These are phyloP conservation scores for Yamadazyma buinensis DNA, from an alignment of 1,139 yeast species.

Conservation along the genomic window DNA sequence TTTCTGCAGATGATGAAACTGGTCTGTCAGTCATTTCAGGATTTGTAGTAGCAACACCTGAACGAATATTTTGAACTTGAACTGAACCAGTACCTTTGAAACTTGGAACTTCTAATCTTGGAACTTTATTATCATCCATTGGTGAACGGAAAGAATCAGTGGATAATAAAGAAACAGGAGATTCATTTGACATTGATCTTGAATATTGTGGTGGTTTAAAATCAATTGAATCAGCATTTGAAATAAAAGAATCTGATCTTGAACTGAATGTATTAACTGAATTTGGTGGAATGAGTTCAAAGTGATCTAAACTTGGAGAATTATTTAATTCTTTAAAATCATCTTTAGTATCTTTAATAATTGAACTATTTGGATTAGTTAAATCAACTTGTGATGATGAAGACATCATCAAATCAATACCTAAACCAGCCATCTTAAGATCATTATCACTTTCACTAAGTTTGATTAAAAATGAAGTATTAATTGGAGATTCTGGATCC, in stretches of 20 bases:
- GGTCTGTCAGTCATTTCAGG: constrained; percentile 22
- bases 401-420: constrained; percentile 30
- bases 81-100: not conserved
- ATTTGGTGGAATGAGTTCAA: not conserved
- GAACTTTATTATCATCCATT: not conserved
- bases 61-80: constrained; percentile 11
- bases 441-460: constrained; percentile 16
- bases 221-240: constrained; percentile 8
- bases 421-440: constrained; percentile 29
- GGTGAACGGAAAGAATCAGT: constrained; percentile 17
- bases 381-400: constrained; percentile 8
- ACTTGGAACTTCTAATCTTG: constrained; percentile 1
- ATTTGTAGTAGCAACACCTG: constrained; percentile 8
- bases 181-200: constrained; percentile 4
- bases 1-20: constrained; percentile 28
- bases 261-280: not conserved
- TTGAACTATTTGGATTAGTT: constrained; percentile 2
- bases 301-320: constrained; percentile 16
- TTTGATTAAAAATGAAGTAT: constrained; percentile 21
- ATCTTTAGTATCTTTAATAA: constrained; percentile 2
- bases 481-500: constrained; percentile 21
- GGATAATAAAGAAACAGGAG: constrained; percentile 19
- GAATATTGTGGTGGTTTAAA: constrained; percentile 15
- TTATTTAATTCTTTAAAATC: constrained; percentile 20
- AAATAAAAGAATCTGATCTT: constrained; percentile 9